Conservation (phyloP, 2,329 filamentous ascomycete species). For the Aspergillus pseudoterreus region DNA sequence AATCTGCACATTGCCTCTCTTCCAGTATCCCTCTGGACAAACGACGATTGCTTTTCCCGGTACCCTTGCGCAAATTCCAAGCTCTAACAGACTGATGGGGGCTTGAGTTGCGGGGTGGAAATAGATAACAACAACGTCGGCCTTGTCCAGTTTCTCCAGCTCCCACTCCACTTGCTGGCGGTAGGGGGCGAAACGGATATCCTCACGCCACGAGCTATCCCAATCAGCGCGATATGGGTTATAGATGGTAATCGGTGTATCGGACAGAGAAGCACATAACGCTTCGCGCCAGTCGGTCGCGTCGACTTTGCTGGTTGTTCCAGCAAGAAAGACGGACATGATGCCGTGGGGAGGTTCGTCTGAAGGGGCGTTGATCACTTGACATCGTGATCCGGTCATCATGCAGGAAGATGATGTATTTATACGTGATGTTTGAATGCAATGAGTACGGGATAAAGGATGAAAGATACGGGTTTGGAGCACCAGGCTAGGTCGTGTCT, state of each 20-base stretch:
- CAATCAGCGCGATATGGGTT: slow-evolving; percentile 6
- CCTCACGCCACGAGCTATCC: slow-evolving; percentile 7
- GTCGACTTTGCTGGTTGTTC: slow-evolving; percentile 4
- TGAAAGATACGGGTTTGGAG: neutral
- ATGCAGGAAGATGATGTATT: neutral
- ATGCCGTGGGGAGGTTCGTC: slow-evolving; percentile 1
- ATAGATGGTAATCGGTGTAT: slow-evolving; percentile 3
- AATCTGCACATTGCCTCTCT: slow-evolving; percentile 12
- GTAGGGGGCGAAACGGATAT: slow-evolving; percentile 4
- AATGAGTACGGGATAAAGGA: too few species aligned
- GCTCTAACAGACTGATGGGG: slow-evolving; percentile 9
- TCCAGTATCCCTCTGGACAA: slow-evolving; percentile 12
- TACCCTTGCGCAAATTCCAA: slow-evolving; percentile 6
- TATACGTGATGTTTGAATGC: neutral
- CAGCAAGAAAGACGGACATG: slow-evolving; percentile 5
- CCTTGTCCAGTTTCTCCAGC: slow-evolving; percentile 5
- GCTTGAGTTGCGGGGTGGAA: slow-evolving; percentile 10
- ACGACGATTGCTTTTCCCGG: slow-evolving; percentile 8
- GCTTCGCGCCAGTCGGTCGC: slow-evolving; percentile 4
- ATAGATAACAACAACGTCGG: slow-evolving; percentile 7
- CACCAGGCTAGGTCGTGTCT: neutral
- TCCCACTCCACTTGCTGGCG: slow-evolving; percentile 9
- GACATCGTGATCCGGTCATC: neutral
- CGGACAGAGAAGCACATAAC: slow-evolving; percentile 1
- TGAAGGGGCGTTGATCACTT: slow-evolving; percentile 7